Evolutionary conservation across 176 grass and related monocot genomes (phyloP), one percentile per base, ranked within the genome.

Genomic region (Raddia distichophylla): DNA sequence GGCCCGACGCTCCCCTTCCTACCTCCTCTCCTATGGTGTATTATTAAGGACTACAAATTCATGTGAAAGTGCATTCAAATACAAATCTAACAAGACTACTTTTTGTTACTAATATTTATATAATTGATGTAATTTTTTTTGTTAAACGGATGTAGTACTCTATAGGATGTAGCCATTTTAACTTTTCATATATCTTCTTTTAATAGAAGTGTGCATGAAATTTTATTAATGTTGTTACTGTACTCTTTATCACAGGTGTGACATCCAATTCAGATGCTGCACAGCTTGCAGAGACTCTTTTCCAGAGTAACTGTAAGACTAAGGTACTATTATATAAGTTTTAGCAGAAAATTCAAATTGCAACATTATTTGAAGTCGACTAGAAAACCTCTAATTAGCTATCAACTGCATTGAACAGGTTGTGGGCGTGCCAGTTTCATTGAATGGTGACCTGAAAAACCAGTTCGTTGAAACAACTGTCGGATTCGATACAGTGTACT

Each of bases 231-330:
- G 52, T 51, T 47, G 19, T 58, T 44, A 45, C 7, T 14, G 49
- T 44, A 8, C 44, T 68, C 20, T 33, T 15, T 1, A 63, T 60
- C 77, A 50, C 67, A 98, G 95, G 92, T 16, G 90, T 91, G 18
- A 95, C 90, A 4, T 98, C 95, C 44, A 93, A 95, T 87, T 87
- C 93, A 43, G 92, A 98, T 91, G 95, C 95, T 46, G 92, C 95
- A 71, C 95, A 93, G 60, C 93, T 98, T 66, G 92, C 92, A 53
- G 95, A 95, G 59, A 95, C 95, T 20, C 94, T 98, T 93, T 85
- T 91, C 64, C 92, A 95, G 65, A 84, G 88, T 64, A 93, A 95
- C 69, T 93, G 90, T 49, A 84, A 86, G 50, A 93, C 93, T 34
- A 98, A 95, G 95, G 92, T 95, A 88, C 51, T 34, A 48, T 47